Base-by-base conservation (phyloP, 2,329 filamentous ascomycete species). In the Geoglossum cookeanum region DNA sequence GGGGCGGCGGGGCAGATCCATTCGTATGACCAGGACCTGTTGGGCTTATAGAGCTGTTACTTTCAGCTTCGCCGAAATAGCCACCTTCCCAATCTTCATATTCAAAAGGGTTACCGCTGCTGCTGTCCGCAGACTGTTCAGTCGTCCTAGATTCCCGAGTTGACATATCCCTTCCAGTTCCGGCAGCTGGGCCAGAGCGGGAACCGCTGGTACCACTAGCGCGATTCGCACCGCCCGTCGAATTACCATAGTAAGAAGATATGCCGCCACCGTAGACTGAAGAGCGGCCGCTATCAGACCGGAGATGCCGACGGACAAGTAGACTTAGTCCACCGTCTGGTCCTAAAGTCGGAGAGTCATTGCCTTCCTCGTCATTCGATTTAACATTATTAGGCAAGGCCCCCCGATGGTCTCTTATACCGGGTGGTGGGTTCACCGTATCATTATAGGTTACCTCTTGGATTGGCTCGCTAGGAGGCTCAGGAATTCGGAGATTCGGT, bases 301-400 rank as follows among this genome's bases (percentile, higher is more conserved):
- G 81, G 45, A 97, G 72, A 72, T 97, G 92, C 60, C 90, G 84
- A 35, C 85, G 81, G 51, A 95, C 83, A 74, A 95, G 78, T 1
- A 85, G 85, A 64, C 84, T 91, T 15, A 96, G 74, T 0, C 87
- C 49, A 17, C 49, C 49, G 22, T 32, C 33, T 32, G 54, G 54
- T 27, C 51, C 56, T 9, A 55, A 22, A 27, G 47, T 58, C 15
- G 56, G 56, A 7, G 56, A 55, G n/a, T 42, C 37, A 22, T 32
- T 45, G 22, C 42, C 55, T 35, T 53, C 49, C 22, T 53, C 49
- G 22, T 33, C 49, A 17, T n/a, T 53, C 11, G 49, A 53, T 35
- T 37, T 53, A 3, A 53, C 15, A 37, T 37, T 53, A 15, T 37
- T 32, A 32, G 49, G 49, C 33, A 53, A 8, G 7, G 13, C 8